phyloP scores from a whole-genome alignment of 2,329 filamentous ascomycete genomes.

The Colletotrichum sidae region DNA sequence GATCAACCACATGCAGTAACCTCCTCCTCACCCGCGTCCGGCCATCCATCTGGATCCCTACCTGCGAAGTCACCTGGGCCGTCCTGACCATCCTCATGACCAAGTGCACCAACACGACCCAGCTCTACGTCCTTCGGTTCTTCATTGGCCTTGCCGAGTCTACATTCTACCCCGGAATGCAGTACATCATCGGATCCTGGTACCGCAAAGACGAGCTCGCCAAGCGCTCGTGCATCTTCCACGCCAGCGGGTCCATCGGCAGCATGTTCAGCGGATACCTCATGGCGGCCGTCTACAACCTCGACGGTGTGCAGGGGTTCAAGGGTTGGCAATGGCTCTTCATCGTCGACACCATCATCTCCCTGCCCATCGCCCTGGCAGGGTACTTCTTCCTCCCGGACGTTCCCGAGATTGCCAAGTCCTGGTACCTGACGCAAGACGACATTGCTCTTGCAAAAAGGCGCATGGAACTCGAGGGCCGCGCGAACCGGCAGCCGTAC shows the following conservation, averaged over 20 bases:
- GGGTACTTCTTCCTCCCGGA: conserved; percentile 42
- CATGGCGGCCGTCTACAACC: conserved; percentile 50
- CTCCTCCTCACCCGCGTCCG: conserved; percentile 47
- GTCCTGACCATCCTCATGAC: conserved; percentile 48
- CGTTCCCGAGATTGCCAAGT: conserved; percentile 36
- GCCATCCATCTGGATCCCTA: conserved; percentile 46
- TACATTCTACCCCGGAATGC: conserved; percentile 42
- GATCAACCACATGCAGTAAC: conserved; percentile 40
- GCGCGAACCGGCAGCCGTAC: conserved; percentile 53
- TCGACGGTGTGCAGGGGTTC: conserved; percentile 47
- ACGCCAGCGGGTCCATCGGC: conserved; percentile 41
- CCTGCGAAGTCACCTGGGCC: conserved; percentile 46
- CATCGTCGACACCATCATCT: conserved; percentile 50
- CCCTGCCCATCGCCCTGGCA: conserved; percentile 40
- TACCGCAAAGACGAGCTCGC: conserved; percentile 45
- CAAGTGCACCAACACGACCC: conserved; percentile 49
- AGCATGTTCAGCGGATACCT: conserved; percentile 48
- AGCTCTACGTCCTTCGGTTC: conserved; percentile 45
- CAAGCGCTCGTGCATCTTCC: conserved; percentile 45
- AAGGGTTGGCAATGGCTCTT: conserved; percentile 54
- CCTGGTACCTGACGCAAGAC: conserved; percentile 45
- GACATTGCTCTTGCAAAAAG: conserved; percentile 53
- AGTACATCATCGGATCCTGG: conserved; percentile 45
- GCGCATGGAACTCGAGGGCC: conserved; percentile 58
- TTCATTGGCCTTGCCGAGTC: conserved; percentile 46